phyloP scores from a whole-genome alignment of 345 rosid species.

The Pugionium dolabratum region DNA sequence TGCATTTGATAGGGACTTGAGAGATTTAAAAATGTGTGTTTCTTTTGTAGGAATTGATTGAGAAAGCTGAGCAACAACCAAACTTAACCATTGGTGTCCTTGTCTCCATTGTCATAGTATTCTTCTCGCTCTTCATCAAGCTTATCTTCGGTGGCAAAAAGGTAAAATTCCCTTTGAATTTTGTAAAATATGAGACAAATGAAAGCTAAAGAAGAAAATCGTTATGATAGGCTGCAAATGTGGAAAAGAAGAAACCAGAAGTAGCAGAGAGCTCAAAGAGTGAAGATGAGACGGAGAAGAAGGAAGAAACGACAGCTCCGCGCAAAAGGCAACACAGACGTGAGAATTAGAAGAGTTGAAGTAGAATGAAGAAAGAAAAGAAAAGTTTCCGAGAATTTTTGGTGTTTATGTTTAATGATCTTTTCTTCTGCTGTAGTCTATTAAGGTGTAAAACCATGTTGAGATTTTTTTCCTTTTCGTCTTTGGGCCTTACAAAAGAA shows the following conservation, averaged over 20 bases:
- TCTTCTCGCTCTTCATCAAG: constrained; percentile 50
- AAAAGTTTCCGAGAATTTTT: neutral
- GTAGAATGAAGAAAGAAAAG: neutral
- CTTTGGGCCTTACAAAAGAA: constrained; percentile 9
- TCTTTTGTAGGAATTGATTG: constrained; percentile 58
- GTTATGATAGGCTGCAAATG: constrained; percentile 34
- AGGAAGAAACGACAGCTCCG: constrained; percentile 51
- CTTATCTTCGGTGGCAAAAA: constrained; percentile 82
- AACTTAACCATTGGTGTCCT: constrained; percentile 62
- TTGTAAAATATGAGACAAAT: neutral
- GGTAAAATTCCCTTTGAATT: constrained; percentile 19
- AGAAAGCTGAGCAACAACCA: constrained; percentile 75
- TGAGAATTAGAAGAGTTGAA: constrained; percentile 44
- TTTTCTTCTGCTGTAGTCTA: constrained; percentile 22
- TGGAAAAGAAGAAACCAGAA: constrained; percentile 45
- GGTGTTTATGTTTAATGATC: constrained; percentile 5
- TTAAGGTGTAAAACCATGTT: constrained; percentile 25
- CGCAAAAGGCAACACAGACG: constrained; percentile 64
- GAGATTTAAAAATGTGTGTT: constrained; percentile 1
- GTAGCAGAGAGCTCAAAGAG: constrained; percentile 51
- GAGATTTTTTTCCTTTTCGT: constrained; percentile 7
- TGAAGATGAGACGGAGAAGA: constrained; percentile 52
- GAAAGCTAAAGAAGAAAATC: constrained; percentile 21
- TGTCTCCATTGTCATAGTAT: constrained; percentile 52
- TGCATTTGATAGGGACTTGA: neutral